Evolutionary conservation across 805 yeast genomes (phyloP).

Genomic region (Starmerella scarabaei): DNA sequence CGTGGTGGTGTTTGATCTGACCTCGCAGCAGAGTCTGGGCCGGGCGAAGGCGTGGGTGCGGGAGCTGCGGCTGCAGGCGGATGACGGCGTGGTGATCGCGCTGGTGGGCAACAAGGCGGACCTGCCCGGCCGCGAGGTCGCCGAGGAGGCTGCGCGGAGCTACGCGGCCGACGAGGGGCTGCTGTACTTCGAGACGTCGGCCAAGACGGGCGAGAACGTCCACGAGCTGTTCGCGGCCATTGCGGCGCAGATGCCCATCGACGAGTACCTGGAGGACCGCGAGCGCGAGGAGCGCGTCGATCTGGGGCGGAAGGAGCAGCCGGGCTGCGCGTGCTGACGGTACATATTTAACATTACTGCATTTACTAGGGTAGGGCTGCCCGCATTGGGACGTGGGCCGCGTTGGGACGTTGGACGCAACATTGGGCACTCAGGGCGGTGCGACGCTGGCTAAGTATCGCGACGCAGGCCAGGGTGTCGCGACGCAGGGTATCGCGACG

Average conservation of each 20-base stretch:
- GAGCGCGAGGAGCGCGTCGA: slow-evolving; percentile 21
- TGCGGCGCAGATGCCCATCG: slow-evolving; percentile 38
- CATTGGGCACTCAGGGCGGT: no score
- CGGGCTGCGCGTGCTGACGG: slow-evolving; percentile 30
- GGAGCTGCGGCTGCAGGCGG: slow-evolving; percentile 77
- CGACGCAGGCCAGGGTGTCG: no score
- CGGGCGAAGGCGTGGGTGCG: slow-evolving; percentile 85
- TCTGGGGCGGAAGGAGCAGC: slow-evolving; percentile 14
- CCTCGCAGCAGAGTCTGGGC: slow-evolving; percentile 51
- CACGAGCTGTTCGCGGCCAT: slow-evolving; percentile 33
- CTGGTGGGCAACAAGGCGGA: slow-evolving; percentile 82
- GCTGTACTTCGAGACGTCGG: slow-evolving; percentile 47
- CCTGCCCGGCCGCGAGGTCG: slow-evolving; percentile 32
- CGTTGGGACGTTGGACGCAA: not conserved
- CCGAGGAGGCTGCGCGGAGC: slow-evolving; percentile 31
- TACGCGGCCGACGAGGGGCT: slow-evolving; percentile 45
- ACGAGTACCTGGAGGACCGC: slow-evolving; percentile 24
- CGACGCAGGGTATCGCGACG: no score
- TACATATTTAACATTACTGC: not conserved
- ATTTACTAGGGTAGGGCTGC: not conserved
- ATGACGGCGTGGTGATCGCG: slow-evolving; percentile 59
- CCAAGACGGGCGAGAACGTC: slow-evolving; percentile 58
- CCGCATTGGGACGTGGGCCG: not conserved
- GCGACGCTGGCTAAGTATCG: no score
- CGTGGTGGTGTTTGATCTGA: slow-evolving; percentile 73